phyloP scores from a whole-genome alignment of 2,329 filamentous ascomycete species.

The Coleophoma crateriformis region DNA sequence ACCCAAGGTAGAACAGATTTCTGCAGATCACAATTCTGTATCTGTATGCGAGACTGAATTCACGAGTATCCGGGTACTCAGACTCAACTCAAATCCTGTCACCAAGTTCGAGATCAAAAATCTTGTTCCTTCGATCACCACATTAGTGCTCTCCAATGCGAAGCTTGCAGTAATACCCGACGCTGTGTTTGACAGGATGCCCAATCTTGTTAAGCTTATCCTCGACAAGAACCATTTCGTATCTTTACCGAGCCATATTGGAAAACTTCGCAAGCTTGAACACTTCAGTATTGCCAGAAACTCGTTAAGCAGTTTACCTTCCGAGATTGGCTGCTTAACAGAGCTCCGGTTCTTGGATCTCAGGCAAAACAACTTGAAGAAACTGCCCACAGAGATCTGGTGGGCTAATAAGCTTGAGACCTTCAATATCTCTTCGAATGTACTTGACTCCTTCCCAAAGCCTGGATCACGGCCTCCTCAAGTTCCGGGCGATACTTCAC shows the following conservation, averaged over 20 bases:
- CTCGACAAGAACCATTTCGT: constrained; percentile 96
- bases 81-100: constrained; percentile 90
- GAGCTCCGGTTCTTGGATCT: constrained; percentile 85
- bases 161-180: constrained; percentile 87
- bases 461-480: constrained; percentile 67
- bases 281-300: constrained; percentile 95
- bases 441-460: constrained; percentile 86
- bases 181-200: constrained; percentile 79
- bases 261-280: constrained; percentile 75
- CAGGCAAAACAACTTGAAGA: constrained; percentile 86
- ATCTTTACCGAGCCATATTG: constrained; percentile 79
- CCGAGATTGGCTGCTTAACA: constrained; percentile 80
- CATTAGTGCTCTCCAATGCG: constrained; percentile 83
- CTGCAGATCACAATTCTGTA: constrained; percentile 88
- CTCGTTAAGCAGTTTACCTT: constrained; percentile 73
- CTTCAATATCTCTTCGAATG: constrained; percentile 92
- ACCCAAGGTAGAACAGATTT: constrained; percentile 80
- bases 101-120: constrained; percentile 84
- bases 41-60: constrained; percentile 90
- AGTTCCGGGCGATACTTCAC: constrained; percentile 43
- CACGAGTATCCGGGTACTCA: constrained; percentile 73
- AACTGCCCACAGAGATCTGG: constrained; percentile 92
- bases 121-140: constrained; percentile 74
- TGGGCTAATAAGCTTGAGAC: constrained; percentile 86
- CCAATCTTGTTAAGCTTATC: constrained; percentile 80